Conservation (phyloP, 2,329 filamentous ascomycete species). For the Fusarium napiforme region DNA sequence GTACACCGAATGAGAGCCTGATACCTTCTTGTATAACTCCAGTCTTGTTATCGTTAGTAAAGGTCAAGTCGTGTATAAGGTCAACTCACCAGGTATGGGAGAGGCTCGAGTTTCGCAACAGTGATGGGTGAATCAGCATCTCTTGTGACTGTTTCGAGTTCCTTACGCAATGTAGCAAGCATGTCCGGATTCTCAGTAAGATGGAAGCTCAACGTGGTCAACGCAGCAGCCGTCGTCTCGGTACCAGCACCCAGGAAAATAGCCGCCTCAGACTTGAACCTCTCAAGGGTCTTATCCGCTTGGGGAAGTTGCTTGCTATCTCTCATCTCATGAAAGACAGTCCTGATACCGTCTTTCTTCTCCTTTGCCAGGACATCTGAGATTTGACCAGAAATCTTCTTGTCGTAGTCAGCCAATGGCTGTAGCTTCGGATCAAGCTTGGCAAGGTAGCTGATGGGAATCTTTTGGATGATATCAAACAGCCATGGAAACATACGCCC, state of each 20-base stretch:
- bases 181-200: neutral
- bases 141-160: neutral
- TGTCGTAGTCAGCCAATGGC: neutral
- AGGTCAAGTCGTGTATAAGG: neutral
- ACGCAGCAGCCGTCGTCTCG: neutral
- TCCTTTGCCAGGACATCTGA: neutral
- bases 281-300: neutral
- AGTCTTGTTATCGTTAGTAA: neutral
- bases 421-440: neutral
- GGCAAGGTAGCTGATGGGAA: neutral
- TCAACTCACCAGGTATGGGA: neutral
- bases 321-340: slow-evolving; percentile 4
- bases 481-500: slow-evolving; percentile 5
- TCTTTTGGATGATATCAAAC: neutral
- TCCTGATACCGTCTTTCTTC: neutral
- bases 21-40: neutral
- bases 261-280: slow-evolving; percentile 1
- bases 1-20: neutral
- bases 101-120: neutral
- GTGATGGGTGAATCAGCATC: neutral
- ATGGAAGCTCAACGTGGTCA: neutral
- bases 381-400: slow-evolving; percentile 1
- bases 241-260: neutral
- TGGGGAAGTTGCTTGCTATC: slow-evolving; percentile 1
- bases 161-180: neutral